These are phyloP conservation scores for Stygiomarasmius scandens DNA, from an alignment of 1,284 basidiomycete species.

Conservation along the genomic window DNA sequence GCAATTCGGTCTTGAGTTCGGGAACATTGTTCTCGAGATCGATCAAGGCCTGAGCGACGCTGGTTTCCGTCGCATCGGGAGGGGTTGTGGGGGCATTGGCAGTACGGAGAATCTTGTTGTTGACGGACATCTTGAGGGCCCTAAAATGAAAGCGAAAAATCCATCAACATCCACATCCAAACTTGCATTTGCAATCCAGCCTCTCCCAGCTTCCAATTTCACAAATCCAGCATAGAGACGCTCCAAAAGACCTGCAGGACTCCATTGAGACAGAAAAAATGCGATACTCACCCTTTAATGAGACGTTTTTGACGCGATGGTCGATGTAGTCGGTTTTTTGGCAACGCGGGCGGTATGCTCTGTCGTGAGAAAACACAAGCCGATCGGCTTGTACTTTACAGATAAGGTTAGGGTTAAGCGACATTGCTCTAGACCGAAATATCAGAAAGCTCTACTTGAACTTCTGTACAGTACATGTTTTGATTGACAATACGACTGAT, in stretches of 20 bases:
- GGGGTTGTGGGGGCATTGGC: conserved; percentile 92
- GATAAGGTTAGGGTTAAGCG: no score
- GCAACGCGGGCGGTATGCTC: no score
- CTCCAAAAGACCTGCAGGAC: conserved; percentile 17
- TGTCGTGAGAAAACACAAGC: no score
- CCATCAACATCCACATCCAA: conserved; percentile 40
- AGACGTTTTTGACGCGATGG: conserved; percentile 4
- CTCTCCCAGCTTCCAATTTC: conserved; percentile 47
- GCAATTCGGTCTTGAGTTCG: conserved; percentile 96
- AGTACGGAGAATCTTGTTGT: conserved; percentile 91
- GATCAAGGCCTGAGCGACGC: conserved; percentile 93
- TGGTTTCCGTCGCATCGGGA: conserved; percentile 92
- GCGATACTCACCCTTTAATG: conserved; percentile 11
- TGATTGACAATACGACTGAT: no score
- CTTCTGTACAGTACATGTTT: no score
- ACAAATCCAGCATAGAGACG: conserved; percentile 10
- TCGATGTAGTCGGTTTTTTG: neutral
- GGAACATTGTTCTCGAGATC: conserved; percentile 99
- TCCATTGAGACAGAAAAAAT: neutral
- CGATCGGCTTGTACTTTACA: no score
- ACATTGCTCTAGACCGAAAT: no score
- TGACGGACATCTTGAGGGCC: conserved; percentile 67
- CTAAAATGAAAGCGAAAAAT: conserved; percentile 29
- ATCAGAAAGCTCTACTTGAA: no score
- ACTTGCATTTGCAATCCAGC: conserved; percentile 31